These are phyloP conservation scores for Saussurea involucrata DNA, from an alignment of 129 eudicot species.

Conservation along the genomic window DNA sequence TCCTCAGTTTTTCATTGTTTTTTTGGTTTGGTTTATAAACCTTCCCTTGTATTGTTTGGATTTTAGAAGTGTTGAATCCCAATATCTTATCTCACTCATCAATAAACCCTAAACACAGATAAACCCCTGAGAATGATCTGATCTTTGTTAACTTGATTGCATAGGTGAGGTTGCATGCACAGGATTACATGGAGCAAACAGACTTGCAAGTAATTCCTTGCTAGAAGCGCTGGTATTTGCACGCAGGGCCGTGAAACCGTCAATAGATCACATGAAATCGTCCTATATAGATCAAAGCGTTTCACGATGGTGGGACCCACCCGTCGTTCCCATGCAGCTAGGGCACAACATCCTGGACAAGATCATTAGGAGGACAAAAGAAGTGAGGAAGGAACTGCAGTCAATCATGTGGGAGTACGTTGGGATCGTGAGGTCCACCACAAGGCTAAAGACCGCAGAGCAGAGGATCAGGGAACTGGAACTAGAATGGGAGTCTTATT, in stretches of 20 bases:
- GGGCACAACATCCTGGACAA: constrained; percentile 38
- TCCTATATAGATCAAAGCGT: constrained; percentile 30
- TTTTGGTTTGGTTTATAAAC: not conserved
- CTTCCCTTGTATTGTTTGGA: not conserved
- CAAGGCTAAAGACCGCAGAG: constrained; percentile 66
- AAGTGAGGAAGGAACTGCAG: constrained; percentile 75
- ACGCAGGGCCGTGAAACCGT: constrained; percentile 80
- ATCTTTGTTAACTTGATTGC: constrained; percentile 15
- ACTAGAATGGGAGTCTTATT: constrained; percentile 80
- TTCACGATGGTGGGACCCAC: constrained; percentile 67
- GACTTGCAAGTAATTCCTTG: constrained; percentile 94
- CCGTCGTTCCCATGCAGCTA: constrained; percentile 54
- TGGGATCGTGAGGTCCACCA: constrained; percentile 88
- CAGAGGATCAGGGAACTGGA: constrained; percentile 73
- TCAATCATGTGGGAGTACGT: constrained; percentile 94
- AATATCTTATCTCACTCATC: not conserved
- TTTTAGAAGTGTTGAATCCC: not conserved
- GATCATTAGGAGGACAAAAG: constrained; percentile 52
- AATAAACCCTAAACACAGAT: not conserved
- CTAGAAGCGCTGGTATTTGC: constrained; percentile 98
- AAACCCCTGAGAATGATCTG: not conserved
- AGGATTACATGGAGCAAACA: constrained; percentile 92
- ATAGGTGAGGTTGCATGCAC: constrained; percentile 95
- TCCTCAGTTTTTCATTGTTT: too few relatives aligned
- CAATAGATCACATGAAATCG: constrained; percentile 74